phyloP scores from a whole-genome alignment of 441 rosid genomes.

The Pelargonium exstipulatum region DNA sequence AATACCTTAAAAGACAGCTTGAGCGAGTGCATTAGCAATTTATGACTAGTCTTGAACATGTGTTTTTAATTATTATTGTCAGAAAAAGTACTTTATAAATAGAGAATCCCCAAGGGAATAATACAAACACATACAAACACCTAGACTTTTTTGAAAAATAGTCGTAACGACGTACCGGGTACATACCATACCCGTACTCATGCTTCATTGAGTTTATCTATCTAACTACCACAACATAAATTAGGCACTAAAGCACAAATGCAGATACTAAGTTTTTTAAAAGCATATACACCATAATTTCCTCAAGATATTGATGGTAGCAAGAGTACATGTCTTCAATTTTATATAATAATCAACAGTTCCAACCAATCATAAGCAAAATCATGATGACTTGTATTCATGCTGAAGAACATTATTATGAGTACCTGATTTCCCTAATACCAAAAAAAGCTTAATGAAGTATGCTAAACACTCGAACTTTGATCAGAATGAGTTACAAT shows the following conservation, averaged over 20 bases:
- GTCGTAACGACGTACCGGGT: no score
- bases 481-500: neutral
- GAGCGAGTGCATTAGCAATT: neutral
- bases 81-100: no score
- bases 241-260: neutral
- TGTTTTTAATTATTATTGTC: no score
- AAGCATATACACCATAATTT: neutral
- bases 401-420: no score
- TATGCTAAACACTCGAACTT: neutral
- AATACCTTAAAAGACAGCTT: neutral
- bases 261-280: neutral
- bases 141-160: no score
- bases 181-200: no score
- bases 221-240: neutral
- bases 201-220: neutral
- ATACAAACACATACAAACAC: no score
- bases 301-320: neutral
- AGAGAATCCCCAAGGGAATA: no score
- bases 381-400: neutral
- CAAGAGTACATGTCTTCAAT: neutral
- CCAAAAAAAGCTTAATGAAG: no score
- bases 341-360: neutral
- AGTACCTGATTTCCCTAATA: no score
- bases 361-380: neutral
- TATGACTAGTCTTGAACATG: no score